phyloP scores from a whole-genome alignment of 139 green algal genomes.

The Auxenochlorella pyrenoidosa region DNA sequence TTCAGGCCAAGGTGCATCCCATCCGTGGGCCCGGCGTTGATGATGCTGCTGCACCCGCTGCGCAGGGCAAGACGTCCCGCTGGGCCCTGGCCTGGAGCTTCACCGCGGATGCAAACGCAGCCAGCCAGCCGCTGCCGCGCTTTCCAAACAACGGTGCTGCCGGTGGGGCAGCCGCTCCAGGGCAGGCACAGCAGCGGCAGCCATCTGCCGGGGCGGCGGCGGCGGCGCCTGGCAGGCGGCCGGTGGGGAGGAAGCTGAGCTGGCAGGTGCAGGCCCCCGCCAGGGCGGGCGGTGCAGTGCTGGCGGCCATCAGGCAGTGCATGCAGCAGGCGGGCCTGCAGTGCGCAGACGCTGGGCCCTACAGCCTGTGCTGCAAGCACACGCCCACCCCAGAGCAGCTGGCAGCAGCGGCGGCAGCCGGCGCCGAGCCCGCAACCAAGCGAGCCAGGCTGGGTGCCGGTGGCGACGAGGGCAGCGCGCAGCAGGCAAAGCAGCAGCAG shows the following conservation, averaged over 20 bases:
- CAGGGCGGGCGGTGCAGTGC: background rate
- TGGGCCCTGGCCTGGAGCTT: conserved; percentile 94
- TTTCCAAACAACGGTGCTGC: conserved; percentile 57
- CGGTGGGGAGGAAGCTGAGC: conserved; percentile 3
- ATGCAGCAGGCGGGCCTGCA: background rate
- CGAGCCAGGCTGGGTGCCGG: background rate
- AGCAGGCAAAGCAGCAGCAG: background rate
- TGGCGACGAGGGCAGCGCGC: background rate
- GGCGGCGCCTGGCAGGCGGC: background rate
- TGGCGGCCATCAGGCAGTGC: background rate
- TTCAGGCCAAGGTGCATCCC: too few species aligned
- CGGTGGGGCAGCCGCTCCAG: conserved; percentile 59
- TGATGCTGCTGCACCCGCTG: background rate
- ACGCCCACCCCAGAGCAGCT: background rate
- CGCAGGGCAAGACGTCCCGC: conserved; percentile 82
- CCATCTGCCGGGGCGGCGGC: conserved; percentile 51
- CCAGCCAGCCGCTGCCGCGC: conserved; percentile 57
- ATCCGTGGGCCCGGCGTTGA: too few species aligned
- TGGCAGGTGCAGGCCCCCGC: conserved; percentile 15
- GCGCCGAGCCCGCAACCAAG: background rate
- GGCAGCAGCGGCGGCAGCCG: background rate
- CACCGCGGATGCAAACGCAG: conserved; percentile 55
- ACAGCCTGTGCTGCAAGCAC: conserved; percentile 4
- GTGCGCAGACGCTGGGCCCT: background rate
- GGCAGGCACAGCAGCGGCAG: background rate